Conservation (phyloP, 2,329 filamentous ascomycete genomes). For the Corynespora cassiicola region DNA sequence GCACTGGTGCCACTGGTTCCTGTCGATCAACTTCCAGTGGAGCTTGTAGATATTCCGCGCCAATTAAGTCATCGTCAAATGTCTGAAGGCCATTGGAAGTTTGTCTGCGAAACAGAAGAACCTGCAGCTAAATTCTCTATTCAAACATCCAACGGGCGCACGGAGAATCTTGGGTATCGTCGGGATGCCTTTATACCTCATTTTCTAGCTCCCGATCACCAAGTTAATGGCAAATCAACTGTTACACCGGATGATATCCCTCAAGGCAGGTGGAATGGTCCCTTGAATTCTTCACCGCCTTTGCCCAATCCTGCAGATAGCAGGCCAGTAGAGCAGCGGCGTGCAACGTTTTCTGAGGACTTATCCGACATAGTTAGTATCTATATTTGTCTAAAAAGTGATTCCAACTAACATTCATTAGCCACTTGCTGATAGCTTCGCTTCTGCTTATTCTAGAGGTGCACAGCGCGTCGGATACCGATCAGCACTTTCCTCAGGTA, state of each 20-base stretch:
- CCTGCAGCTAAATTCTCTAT: constrained; percentile 13
- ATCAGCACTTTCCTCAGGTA: constrained; percentile 42
- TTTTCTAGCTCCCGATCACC: constrained; percentile 8
- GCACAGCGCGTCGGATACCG: constrained; percentile 34
- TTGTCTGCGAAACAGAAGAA: constrained; percentile 21
- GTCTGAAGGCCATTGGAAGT: constrained; percentile 31
- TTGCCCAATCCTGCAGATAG: no score
- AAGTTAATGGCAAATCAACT: background rate
- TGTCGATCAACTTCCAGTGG: constrained; percentile 51
- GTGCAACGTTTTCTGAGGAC: no score
- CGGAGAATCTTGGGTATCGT: no score
- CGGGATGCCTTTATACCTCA: background rate
- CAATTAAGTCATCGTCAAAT: constrained; percentile 36
- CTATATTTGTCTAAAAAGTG: no score
- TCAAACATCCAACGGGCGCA: constrained; percentile 6
- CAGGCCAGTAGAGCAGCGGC: no score
- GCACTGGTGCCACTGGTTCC: constrained; percentile 49
- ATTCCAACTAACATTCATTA: no score
- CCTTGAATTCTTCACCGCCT: no score
- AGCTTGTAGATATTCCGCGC: constrained; percentile 45
- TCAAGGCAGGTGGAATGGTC: no score
- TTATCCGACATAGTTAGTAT: no score
- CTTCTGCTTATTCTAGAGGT: constrained; percentile 30
- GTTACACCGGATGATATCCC: no score
- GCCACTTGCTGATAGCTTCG: constrained; percentile 31